Percentiles rank a stretch among this genome's conserved stretches.
These are phyloP conservation scores for Mycena vulgaris DNA, from an alignment of 768 basidiomycete genomes.

Conservation along the genomic window DNA sequence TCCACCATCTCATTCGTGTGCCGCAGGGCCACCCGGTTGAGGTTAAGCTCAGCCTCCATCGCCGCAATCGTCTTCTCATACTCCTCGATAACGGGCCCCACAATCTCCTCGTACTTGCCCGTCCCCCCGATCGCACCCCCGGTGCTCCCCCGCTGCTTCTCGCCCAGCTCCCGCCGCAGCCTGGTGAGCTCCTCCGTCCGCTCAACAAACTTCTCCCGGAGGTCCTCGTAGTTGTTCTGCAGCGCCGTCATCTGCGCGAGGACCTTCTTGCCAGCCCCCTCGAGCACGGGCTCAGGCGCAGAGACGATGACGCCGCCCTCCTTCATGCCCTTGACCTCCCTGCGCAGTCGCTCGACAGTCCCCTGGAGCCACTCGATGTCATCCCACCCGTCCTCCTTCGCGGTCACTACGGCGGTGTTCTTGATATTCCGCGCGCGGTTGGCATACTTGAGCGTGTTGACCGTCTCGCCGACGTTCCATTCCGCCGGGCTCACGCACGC, in stretches of 20 bases:
- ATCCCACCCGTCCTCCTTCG: slow-evolving; percentile 98
- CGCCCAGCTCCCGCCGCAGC: slow-evolving; percentile 83
- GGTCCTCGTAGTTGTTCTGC: slow-evolving; percentile 88
- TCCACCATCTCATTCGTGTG: slow-evolving; percentile 95
- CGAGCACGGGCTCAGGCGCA: slow-evolving; percentile 54
- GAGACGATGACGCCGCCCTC: slow-evolving; percentile 65
- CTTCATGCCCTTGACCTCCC: slow-evolving; percentile 88
- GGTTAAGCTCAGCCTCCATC: slow-evolving; percentile 92
- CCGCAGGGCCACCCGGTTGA: slow-evolving; percentile 88
- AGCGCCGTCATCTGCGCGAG: slow-evolving; percentile 87
- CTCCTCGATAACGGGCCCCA: slow-evolving; percentile 98
- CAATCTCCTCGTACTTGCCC: slow-evolving; percentile 90
- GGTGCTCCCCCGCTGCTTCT: slow-evolving; percentile 72
- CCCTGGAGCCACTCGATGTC: slow-evolving; percentile 97
- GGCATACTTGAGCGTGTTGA: slow-evolving; percentile 97
- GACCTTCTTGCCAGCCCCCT: slow-evolving; percentile 82
- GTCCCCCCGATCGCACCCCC: slow-evolving; percentile 78
- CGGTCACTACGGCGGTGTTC: slow-evolving; percentile 92
- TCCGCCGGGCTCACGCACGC: slow-evolving; percentile 98
- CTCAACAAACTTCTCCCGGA: slow-evolving; percentile 88
- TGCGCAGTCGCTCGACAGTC: slow-evolving; percentile 86
- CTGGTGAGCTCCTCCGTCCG: slow-evolving; percentile 91
- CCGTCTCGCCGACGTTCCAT: slow-evolving; percentile 94
- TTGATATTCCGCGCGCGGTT: slow-evolving; percentile 98
- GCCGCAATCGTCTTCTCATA: slow-evolving; percentile 98